Evolutionary conservation across 2,329 filamentous ascomycete species (phyloP).

Genomic region (Arthrobotrys megalospora): DNA sequence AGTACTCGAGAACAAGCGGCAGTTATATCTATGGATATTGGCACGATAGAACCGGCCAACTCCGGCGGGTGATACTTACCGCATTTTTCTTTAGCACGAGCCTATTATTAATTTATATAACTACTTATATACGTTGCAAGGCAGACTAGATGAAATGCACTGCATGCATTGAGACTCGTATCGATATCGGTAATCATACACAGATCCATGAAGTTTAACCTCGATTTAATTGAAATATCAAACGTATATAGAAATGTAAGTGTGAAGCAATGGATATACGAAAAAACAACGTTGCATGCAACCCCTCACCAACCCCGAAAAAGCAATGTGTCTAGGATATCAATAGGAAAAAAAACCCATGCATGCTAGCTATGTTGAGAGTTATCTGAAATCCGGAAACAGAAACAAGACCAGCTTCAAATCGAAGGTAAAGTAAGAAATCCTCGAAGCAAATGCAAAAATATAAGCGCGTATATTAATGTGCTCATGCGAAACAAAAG

Average conservation of each 20-base stretch:
- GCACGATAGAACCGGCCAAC: background rate
- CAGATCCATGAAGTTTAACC: slow-evolving; percentile 6
- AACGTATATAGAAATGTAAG: too few species aligned
- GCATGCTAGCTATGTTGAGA: slow-evolving; percentile 51
- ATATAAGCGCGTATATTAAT: background rate
- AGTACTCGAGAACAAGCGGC: background rate
- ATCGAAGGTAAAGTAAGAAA: slow-evolving; percentile 3
- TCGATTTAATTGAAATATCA: background rate
- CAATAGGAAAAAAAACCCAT: slow-evolving; percentile 40
- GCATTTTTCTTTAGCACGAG: background rate
- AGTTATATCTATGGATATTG: background rate
- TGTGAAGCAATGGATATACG: background rate
- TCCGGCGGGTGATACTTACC: background rate
- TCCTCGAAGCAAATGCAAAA: background rate
- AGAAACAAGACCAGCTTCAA: slow-evolving; percentile 24
- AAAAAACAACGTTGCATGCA: slow-evolving; percentile 2
- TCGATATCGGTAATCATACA: slow-evolving; percentile 30
- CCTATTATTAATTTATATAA: background rate
- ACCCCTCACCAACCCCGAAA: slow-evolving; percentile 15
- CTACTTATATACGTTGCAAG: background rate
- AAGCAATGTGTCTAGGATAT: slow-evolving; percentile 51
- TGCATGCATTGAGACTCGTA: slow-evolving; percentile 13
- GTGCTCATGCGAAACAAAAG: background rate
- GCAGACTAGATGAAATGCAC: slow-evolving; percentile 6
- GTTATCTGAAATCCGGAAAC: slow-evolving; percentile 24